Evolutionary conservation across 2,329 filamentous ascomycete species (phyloP).

Genomic region (Chalara sp.): DNA sequence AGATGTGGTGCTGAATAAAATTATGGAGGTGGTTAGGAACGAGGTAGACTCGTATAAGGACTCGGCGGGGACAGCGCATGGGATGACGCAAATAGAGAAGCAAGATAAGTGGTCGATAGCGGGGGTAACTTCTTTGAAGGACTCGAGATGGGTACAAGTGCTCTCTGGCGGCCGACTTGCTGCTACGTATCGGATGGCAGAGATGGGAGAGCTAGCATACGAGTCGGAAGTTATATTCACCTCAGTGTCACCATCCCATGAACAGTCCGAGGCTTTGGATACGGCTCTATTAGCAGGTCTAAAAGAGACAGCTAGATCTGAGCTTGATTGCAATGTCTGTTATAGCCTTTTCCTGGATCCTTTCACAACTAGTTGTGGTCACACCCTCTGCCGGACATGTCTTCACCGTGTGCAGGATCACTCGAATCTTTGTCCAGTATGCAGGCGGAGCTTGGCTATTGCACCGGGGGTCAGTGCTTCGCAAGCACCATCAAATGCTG

Average conservation of each 20-base stretch:
- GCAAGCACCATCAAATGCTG: conserved; percentile 50
- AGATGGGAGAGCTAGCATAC: conserved; percentile 51
- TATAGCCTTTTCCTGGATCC: conserved; percentile 77
- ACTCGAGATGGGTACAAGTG: conserved; percentile 28
- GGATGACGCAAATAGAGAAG: conserved; percentile 34
- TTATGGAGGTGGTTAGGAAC: conserved; percentile 52
- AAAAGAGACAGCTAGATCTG: conserved; percentile 54
- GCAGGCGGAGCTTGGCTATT: conserved; percentile 57
- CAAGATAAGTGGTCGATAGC: conserved; percentile 35
- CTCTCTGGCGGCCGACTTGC: conserved; percentile 52
- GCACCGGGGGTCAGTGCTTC: conserved; percentile 29
- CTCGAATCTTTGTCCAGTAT: conserved; percentile 72
- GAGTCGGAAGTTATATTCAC: conserved; percentile 49
- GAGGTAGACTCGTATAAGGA: conserved; percentile 38
- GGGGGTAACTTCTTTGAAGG: conserved; percentile 34
- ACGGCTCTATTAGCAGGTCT: conserved; percentile 46
- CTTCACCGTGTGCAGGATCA: conserved; percentile 71
- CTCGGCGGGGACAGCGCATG: conserved; percentile 27
- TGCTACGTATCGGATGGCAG: conserved; percentile 60
- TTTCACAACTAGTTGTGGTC: conserved; percentile 77
- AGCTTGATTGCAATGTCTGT: conserved; percentile 86
- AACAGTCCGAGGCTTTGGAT: conserved; percentile 33
- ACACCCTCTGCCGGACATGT: conserved; percentile 82
- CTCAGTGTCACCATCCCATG: conserved; percentile 18
- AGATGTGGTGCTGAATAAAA: conserved; percentile 70